Evolutionary conservation across 306 rosid genomes (phyloP), one percentile per base, ranked within the genome.

Genomic region (Vicia sativa): DNA sequence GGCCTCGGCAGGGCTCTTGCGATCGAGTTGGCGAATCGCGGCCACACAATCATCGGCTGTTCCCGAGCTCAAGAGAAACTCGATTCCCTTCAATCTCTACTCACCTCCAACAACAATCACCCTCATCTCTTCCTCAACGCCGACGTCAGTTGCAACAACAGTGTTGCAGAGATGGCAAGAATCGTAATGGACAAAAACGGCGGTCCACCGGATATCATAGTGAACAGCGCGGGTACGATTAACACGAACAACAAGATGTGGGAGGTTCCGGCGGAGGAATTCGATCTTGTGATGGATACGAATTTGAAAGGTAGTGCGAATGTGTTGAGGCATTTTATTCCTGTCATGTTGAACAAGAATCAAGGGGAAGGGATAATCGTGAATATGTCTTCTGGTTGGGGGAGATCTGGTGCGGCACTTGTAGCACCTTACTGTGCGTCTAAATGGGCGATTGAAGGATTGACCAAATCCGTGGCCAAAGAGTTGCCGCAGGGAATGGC

Each of bases 331-430:
- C 96, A 87, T 65, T 89, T 92, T 71, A 82, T 92, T 67, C 98
- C 98, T 34, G 62, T 81, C 0, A 86, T 92, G 96, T 70, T 89
- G 9, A 16, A 16, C 3, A 16, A 59, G 9, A 26, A 39, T 0
- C 29, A 76, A 79, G 77, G 73, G 80, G 26, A 6, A 35, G 92
- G 91, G 3, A 74, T 87, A 29, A 87, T 92, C 18, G 98, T 92
- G 21, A 92, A 92, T 73, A 81, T 87, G 82, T 92, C 98, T 7
- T 92, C 98, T 1, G 98, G 98, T 11, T 92, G 98, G 98, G 98
- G 98, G 31, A 83, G 98, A 65, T 88, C 96, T 2, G 96, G 91
- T 28, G 98, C 98, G 8, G 96, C 98, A 6, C 83, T 87, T 68
- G 96, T 75, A 29, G 89, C 98, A 0, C 98, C 98, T 28, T 89